These are phyloP conservation scores for Teratosphaeria viscida DNA, from an alignment of 2,329 filamentous ascomycete genomes.

Conservation along the genomic window DNA sequence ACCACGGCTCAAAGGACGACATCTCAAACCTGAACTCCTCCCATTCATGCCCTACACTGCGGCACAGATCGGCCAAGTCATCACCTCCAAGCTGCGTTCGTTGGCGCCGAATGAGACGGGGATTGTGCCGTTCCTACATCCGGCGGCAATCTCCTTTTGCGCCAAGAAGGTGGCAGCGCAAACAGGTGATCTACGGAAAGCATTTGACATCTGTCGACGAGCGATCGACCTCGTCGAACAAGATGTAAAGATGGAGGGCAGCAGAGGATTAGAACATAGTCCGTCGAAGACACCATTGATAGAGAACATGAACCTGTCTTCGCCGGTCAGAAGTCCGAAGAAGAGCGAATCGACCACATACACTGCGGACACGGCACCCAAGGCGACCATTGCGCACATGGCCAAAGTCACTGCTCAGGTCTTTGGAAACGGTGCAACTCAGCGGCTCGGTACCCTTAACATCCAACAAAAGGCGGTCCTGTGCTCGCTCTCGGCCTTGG, in stretches of 20 bases:
- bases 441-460: constrained; percentile 78
- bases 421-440: constrained; percentile 78
- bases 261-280: constrained; percentile 41
- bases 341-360: constrained; percentile 34
- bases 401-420: constrained; percentile 82
- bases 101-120: constrained; percentile 36
- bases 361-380: constrained; percentile 70
- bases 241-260: constrained; percentile 67
- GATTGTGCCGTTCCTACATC: constrained; percentile 76
- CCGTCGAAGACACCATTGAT: constrained; percentile 67
- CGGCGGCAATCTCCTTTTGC: constrained; percentile 85
- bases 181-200: constrained; percentile 87
- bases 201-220: constrained; percentile 84
- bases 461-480: constrained; percentile 93
- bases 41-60: constrained; percentile 90
- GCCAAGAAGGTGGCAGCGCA: constrained; percentile 91
- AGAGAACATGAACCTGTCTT: constrained; percentile 70
- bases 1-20: constrained; percentile 83
- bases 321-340: constrained; percentile 27
- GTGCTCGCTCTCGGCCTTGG: constrained; percentile 78
- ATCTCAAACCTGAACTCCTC: constrained; percentile 78
- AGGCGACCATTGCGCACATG: constrained; percentile 80
- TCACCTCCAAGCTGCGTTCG: constrained; percentile 70
- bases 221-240: constrained; percentile 82
- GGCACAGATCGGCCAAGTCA: constrained; percentile 74